These are phyloP conservation scores for Helichrysum umbraculigerum DNA, from an alignment of 129 eudicot species.

Conservation along the genomic window DNA sequence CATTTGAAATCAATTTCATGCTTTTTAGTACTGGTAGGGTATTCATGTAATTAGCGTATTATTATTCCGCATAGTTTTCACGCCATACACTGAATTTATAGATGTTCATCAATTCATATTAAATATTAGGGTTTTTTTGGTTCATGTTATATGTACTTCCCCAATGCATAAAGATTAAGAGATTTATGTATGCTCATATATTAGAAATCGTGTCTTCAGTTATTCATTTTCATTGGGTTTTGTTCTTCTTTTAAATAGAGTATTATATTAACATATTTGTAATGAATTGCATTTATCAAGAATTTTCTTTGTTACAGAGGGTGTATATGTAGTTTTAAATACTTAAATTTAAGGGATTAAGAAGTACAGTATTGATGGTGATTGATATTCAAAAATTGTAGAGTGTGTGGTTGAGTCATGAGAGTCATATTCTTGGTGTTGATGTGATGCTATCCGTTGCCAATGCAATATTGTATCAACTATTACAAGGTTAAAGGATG, in stretches of 20 bases:
- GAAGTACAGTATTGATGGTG: not conserved
- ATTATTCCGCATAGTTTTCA: not conserved
- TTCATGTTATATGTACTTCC: not conserved
- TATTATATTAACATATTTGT: not conserved
- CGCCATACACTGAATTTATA: not conserved
- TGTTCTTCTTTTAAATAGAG: not conserved
- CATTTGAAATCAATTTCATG: not conserved
- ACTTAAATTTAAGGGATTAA: not conserved
- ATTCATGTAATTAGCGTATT: not conserved
- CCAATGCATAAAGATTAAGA: not conserved
- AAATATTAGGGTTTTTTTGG: not conserved
- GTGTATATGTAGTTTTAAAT: not conserved
- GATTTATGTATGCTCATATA: not conserved
- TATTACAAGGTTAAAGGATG: constrained; percentile 12
- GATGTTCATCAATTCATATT: not conserved
- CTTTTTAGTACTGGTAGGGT: not conserved
- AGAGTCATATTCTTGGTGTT: not conserved
- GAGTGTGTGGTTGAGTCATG: constrained; percentile 1
- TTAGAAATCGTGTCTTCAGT: not conserved
- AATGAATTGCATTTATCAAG: not conserved
- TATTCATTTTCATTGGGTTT: not conserved
- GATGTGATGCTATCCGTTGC: constrained; percentile 15
- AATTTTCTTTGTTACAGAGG: not conserved
- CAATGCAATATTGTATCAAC: not conserved
- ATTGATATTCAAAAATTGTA: not conserved